Evolutionary conservation across 2,329 filamentous ascomycete genomes (phyloP).

Genomic region (Hypoxylon sp.): DNA sequence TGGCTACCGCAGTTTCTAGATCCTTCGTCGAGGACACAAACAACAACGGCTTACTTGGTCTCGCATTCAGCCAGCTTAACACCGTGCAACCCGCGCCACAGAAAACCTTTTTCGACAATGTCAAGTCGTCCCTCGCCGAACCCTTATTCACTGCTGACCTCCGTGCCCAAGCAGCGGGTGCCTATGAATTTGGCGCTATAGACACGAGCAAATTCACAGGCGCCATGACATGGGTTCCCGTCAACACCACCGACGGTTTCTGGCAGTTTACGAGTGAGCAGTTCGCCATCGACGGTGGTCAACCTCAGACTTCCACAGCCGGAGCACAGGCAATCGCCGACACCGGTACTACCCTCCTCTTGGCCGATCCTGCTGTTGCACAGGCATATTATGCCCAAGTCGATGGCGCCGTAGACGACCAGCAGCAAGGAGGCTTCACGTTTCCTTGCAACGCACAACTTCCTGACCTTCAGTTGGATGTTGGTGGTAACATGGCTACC

Average conservation of each 20-base stretch:
- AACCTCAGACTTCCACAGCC: constrained; percentile 54
- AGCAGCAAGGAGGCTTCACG: constrained; percentile 60
- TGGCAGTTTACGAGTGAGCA: constrained; percentile 57
- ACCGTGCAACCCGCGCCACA: constrained; percentile 52
- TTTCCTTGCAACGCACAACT: constrained; percentile 63
- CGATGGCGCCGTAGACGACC: constrained; percentile 59
- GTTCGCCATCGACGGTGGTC: constrained; percentile 52
- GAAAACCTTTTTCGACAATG: constrained; percentile 57
- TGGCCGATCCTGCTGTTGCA: constrained; percentile 69
- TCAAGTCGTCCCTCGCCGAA: constrained; percentile 50
- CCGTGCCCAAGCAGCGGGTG: constrained; percentile 52
- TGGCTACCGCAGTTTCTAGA: constrained; percentile 51
- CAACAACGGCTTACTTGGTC: constrained; percentile 55
- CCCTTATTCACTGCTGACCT: constrained; percentile 57
- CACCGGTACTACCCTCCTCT: constrained; percentile 74
- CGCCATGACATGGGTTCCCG: constrained; percentile 53
- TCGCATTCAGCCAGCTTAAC: constrained; percentile 55
- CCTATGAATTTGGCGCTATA: constrained; percentile 59
- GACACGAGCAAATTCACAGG: constrained; percentile 55
- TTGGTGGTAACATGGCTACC: constrained; percentile 70
- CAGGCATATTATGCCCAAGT: constrained; percentile 65
- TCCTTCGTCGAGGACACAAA: constrained; percentile 54
- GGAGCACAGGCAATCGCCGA: constrained; percentile 67
- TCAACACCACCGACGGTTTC: constrained; percentile 56
- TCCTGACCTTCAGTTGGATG: constrained; percentile 67